Percentiles rank a stretch among this genome's conserved stretches.
Evolutionary conservation across 139 green algal species (phyloP).

Genomic region (Haematococcus sp.): DNA sequence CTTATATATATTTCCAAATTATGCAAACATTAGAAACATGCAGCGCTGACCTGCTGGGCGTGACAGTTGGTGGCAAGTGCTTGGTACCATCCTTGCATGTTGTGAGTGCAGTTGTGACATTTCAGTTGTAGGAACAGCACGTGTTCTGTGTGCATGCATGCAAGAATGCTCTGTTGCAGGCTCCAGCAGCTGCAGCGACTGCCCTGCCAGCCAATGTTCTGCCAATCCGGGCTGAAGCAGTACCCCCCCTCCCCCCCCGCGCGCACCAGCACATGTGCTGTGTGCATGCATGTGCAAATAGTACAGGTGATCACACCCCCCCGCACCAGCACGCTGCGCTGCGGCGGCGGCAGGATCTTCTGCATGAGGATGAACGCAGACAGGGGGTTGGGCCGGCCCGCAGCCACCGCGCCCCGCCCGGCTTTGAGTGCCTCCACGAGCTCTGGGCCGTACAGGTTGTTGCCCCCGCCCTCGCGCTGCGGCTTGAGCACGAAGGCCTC

Average conservation of each 20-base stretch:
- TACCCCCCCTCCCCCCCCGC: neutral
- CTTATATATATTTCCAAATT: too few species aligned
- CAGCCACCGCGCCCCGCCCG: neutral
- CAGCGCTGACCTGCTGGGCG: neutral
- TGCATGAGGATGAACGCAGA: constrained; percentile 97
- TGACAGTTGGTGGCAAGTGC: too few species aligned
- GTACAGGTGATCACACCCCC: too few species aligned
- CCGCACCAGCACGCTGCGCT: constrained; percentile 28
- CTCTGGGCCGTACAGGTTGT: constrained; percentile 92
- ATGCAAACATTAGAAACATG: too few species aligned
- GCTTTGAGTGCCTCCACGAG: constrained; percentile 49
- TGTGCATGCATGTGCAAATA: too few species aligned
- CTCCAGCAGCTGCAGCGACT: too few species aligned
- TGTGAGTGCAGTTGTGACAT: too few species aligned
- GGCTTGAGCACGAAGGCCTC: constrained; percentile 91
- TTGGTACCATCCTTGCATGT: too few species aligned
- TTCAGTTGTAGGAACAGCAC: too few species aligned
- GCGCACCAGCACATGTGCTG: neutral
- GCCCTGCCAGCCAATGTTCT: neutral
- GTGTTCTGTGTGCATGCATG: too few species aligned
- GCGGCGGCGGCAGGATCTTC: constrained; percentile 80
- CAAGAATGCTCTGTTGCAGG: too few species aligned
- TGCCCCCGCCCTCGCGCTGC: constrained; percentile 93
- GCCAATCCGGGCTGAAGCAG: too few species aligned
- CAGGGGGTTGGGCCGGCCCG: constrained; percentile 37